Base-by-base conservation (phyloP, 139 green algal genomes). In the Haematococcus lacustris region DNA sequence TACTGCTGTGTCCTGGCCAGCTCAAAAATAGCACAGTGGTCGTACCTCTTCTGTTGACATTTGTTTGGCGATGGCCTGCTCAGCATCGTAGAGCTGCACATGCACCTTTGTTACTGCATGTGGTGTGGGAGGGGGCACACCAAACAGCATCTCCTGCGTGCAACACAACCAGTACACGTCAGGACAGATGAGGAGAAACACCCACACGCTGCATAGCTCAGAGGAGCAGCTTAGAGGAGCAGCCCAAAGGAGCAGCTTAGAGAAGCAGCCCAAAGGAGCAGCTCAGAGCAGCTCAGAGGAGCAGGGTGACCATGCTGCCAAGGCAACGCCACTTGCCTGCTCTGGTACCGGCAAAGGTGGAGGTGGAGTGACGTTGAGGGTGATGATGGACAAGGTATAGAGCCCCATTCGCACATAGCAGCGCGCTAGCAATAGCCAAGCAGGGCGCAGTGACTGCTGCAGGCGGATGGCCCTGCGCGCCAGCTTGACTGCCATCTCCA, bases 341-440 rank as follows among this genome's bases (percentile, higher is more conserved):
- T 70, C 66, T 2, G 25, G 33, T 28, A 3, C 62, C 3, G 23
- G 61, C 30, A 47, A 30, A 9, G 77, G 81, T 13, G 81, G 81
- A 57, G 77, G 73, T 28, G 81, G 81, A 71, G 83, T 75, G 43
- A 83, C 74, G 38, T 87, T 87, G 33, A 87, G 73, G 7, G 78
- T 63, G 62, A 80, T 76, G 28, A 87, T 75, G 1, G 78, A 71
- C 7, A 72, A 50, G 2, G 40, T 53, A 72, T 71, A 77, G 62
- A 68, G 63, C 41, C 60, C 71, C 63, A 73, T 51, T 25, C 68
- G 51, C 25, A 80, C 68, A 50, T 80, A 76, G 51, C 70, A 79
- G 32, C 75, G 70, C 13, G 82, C 74, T 39, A 84, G 73, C 37
- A 82, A 34, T 61, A 87, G 76, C 82, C 82, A 87, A 0, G 75